Evolutionary conservation across 1,284 basidiomycete species (phyloP), one percentile per base, ranked within the genome.

Genomic region (Gastroboletus turbinatus): DNA sequence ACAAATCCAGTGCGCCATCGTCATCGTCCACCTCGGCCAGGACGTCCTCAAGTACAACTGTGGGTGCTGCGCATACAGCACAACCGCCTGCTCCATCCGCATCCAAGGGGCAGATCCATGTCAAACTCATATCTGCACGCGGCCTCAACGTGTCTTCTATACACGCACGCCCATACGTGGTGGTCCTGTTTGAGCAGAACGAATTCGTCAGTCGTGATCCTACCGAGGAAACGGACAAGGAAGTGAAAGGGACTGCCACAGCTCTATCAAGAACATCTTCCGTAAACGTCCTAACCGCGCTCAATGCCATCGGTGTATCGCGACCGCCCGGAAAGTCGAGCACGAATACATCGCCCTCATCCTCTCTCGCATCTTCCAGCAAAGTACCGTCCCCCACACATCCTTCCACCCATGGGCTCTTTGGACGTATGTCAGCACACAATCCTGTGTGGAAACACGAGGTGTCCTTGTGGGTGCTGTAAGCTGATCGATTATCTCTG

Each of bases 391-490:
- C 66, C 3, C 63, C 75, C 27, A 63, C 57, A 38, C 60, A 66
- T 39, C 64, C 72, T 32, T 69, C 76, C 17, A 71, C 75, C 25
- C 78, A 77, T 33, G 77, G 81, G 21, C 77, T 90, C 43, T 87
- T 90, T 63, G 83, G 83, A 58, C 79, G 83, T 55, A 73, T 82
- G 49, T 85, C 83, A 46, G 80, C 90, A 42, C 85, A 92, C 69
- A 98, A 96, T 76, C 96, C 97, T 13, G 88, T 96, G 17, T 99
- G 97, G 97, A 98, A 99, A 77, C 95, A 98, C 74, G 90, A 98
- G 74, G 96, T 98, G 46, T 90, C 92, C 39, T 98, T 98, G 94
- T 96, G 74, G 77, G 94, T 83, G 36, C 17, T 49, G 35, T 52
- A 29, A 52, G 32, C 25, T 39, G 17, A 52, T 52, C 51, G 51